phyloP scores from a whole-genome alignment of 2,329 filamentous ascomycete genomes.

The Verticillium nubilum region DNA sequence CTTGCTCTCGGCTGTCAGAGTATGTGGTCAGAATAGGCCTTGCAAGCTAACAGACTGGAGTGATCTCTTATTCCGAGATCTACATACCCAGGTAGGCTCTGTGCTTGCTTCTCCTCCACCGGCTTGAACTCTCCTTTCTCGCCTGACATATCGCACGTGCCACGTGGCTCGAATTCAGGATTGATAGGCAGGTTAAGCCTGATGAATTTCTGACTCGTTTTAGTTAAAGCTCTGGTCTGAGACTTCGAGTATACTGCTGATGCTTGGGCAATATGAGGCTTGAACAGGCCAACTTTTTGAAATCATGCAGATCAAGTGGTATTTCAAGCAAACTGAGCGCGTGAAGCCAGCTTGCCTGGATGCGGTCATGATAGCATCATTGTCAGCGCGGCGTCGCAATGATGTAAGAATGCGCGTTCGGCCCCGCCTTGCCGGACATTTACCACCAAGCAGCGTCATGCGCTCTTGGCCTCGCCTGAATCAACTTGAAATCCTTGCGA shows the following conservation, averaged over 20 bases:
- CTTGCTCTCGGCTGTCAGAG: conserved; percentile 24
- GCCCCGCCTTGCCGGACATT: neutral
- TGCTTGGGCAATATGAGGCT: too few species aligned
- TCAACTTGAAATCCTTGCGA: too few species aligned
- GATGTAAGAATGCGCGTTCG: neutral
- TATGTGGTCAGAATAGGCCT: neutral
- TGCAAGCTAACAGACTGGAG: neutral
- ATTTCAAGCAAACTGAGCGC: too few species aligned
- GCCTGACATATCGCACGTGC: conserved; percentile 4
- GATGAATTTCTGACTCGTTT: too few species aligned
- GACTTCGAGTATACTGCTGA: too few species aligned
- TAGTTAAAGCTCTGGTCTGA: too few species aligned
- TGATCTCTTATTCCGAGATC: neutral
- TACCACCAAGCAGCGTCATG: neutral
- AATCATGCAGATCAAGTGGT: too few species aligned
- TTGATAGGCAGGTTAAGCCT: too few species aligned
- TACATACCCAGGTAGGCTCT: conserved; percentile 31
- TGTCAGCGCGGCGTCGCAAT: neutral
- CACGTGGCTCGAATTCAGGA: too few species aligned
- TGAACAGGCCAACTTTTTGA: too few species aligned
- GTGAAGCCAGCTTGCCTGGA: too few species aligned
- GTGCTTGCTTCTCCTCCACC: conserved; percentile 25
- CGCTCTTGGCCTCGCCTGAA: neutral
- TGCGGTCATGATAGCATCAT: neutral
- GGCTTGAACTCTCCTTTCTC: conserved; percentile 27